Percentiles rank a stretch among this genome's conserved stretches.
Conservation (phyloP, 768 basidiomycete genomes). For the Coprinellus aureogranulatus region DNA sequence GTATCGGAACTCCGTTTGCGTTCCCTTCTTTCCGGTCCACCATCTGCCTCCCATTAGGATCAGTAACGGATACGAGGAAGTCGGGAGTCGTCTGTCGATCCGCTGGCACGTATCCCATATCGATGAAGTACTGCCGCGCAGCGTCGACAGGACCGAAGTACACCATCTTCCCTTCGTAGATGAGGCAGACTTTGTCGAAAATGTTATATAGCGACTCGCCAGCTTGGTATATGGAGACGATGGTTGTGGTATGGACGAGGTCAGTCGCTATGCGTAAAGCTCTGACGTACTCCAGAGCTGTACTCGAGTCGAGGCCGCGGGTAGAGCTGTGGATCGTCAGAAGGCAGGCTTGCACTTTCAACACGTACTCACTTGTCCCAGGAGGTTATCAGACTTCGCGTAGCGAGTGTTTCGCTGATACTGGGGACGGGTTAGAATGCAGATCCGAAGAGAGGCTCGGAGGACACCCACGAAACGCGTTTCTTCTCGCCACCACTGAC, state of each 20-base stretch:
- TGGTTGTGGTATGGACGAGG: conserved; percentile 49
- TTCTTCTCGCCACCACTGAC: conserved; percentile 78
- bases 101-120: conserved; percentile 60
- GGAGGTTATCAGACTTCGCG: conserved; percentile 57
- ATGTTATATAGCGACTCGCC: conserved; percentile 62
- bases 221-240: conserved; percentile 85
- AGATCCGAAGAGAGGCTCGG: not conserved
- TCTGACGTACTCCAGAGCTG: conserved; percentile 70
- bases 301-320: conserved; percentile 63
- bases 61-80: conserved; percentile 60
- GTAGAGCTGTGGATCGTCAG: conserved; percentile 48
- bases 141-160: conserved; percentile 69
- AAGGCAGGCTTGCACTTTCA: not conserved
- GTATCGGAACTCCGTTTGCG: conserved; percentile 25
- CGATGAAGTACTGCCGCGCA: conserved; percentile 72
- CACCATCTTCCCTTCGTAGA: conserved; percentile 73
- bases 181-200: conserved; percentile 74
- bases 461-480: conserved; percentile 56
- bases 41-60: conserved; percentile 51
- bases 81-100: conserved; percentile 66
- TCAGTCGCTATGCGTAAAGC: conserved; percentile 67
- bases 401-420: conserved; percentile 57
- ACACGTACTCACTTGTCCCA: conserved; percentile 69
- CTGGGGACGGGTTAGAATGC: conserved; percentile 12
- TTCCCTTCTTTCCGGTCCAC: conserved; percentile 24